Evolutionary conservation across 805 yeast species (phyloP), one percentile per base, ranked within the genome.

Genomic region (Candida oleophila): DNA sequence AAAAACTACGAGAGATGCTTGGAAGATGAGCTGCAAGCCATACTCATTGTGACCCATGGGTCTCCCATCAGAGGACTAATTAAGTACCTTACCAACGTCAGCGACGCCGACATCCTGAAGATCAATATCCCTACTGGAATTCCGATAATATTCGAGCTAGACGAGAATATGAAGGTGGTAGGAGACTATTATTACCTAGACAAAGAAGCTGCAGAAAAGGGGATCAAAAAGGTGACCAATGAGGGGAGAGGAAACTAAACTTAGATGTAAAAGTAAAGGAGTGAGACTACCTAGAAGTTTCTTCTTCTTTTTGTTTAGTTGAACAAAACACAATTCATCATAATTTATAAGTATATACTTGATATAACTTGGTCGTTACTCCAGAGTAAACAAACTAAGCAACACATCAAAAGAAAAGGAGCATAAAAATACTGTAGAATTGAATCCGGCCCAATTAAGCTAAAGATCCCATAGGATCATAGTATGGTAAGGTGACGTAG

Each of bases 101-200:
- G 66, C 43, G 74, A 72, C 52, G 61, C 61, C 32, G 69, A 65
- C 44, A 70, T 72, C 28, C 61, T 67, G 37, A 61, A 64, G 38
- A 68, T 72, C 44, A 70, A 72, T 49, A 71, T 71, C 2, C 76
- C 77, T 16, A 72, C 76, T 1, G 77, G 76, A 1, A 64, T 72
- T 3, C 77, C 77, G 8, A 55, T 71, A n/a, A 69, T 70, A 20
- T 71, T 72, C 52, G 76, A 72, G 46, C 47, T 70, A 7, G 59
- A 66, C 45, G 68, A 67, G 38, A 46, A 52, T 5, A 69, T 68
- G 5, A 50, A 54, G 15, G 50, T 65, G 40, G 45, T 57, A 4
- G 59, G 57, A 38, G 61, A 60, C 30, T 64, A 62, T 51, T 69
- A 72, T 50, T 72, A 72, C 51, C 58, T 72, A 45, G 76, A 72